A percentile compares a stretch with the other conserved stretches of the same genome.
Evolutionary conservation across 768 basidiomycete species (phyloP).

Genomic region (Amanita rubescens): DNA sequence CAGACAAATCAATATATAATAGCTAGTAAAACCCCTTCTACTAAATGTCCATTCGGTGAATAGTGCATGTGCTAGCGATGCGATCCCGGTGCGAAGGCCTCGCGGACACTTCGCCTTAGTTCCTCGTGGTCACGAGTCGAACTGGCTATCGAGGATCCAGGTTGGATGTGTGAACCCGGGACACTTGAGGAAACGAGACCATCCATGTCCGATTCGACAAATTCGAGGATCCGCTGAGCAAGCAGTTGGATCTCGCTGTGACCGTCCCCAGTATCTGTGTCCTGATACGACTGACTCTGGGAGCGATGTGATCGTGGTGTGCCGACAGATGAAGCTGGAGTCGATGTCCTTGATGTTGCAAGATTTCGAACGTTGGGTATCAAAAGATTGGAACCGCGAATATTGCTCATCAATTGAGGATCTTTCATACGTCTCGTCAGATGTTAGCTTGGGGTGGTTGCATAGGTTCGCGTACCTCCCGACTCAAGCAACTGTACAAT

Average conservation of each 20-base stretch:
- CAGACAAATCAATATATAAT: conserved; percentile 3
- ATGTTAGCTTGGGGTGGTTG: conserved; percentile 1
- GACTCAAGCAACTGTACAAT: conserved; percentile 97
- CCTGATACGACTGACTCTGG: conserved; percentile 65
- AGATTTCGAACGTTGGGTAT: conserved; percentile 84
- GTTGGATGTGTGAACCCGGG: conserved; percentile 58
- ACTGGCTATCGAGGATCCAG: conserved; percentile 60
- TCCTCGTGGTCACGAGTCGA: conserved; percentile 72
- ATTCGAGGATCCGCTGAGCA: conserved; percentile 77
- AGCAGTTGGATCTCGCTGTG: conserved; percentile 88
- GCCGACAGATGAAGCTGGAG: conserved; percentile 66
- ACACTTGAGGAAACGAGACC: conserved; percentile 52
- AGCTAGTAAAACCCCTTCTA: not conserved
- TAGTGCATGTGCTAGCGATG: conserved; percentile 32
- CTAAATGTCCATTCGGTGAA: not conserved
- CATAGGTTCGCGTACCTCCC: conserved; percentile 47
- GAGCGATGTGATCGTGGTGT: conserved; percentile 69
- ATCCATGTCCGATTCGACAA: conserved; percentile 72
- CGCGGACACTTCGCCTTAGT: conserved; percentile 72
- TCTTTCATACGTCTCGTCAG: conserved; percentile 36
- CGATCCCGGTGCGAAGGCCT: conserved; percentile 68
- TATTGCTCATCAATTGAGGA: conserved; percentile 83
- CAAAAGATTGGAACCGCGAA: conserved; percentile 75
- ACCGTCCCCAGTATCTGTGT: conserved; percentile 80
- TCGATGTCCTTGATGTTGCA: conserved; percentile 61